These are phyloP conservation scores for Syncephalastrum contaminatum DNA, from an alignment of 371 early-diverging fungal genomes.

Conservation along the genomic window DNA sequence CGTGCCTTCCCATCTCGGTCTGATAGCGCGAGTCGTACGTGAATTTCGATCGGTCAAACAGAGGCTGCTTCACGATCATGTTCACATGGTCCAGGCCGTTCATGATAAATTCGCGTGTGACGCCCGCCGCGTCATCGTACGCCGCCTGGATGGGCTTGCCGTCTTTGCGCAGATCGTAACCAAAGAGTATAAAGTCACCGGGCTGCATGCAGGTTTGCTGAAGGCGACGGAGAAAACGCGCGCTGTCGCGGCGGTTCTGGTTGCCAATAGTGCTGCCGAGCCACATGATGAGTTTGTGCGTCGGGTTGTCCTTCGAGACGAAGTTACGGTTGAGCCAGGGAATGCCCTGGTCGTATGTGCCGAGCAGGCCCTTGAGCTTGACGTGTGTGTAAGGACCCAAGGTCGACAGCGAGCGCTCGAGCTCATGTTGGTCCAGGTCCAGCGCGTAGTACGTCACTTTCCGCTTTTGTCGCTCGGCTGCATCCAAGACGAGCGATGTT, in stretches of 20 bases:
- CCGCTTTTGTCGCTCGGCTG: conserved; percentile 62
- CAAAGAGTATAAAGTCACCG: conserved; percentile 79
- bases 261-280: conserved; percentile 92
- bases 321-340: conserved; percentile 54
- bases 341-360: conserved; percentile 87
- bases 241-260: conserved; percentile 53
- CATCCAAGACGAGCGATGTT: conserved; percentile 75
- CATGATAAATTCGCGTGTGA: conserved; percentile 82
- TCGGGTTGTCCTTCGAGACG: conserved; percentile 26
- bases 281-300: conserved; percentile 78
- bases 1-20: conserved; percentile 72
- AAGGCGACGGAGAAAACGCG: conserved; percentile 47
- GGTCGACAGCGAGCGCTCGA: conserved; percentile 61
- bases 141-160: conserved; percentile 69
- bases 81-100: conserved; percentile 83
- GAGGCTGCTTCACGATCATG: conserved; percentile 54
- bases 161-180: conserved; percentile 81
- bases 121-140: conserved; percentile 79
- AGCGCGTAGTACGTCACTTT: conserved; percentile 86
- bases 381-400: conserved; percentile 53
- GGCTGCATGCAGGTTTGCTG: conserved; percentile 48
- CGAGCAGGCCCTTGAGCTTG: conserved; percentile 76
- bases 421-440: conserved; percentile 81
- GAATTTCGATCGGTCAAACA: conserved; percentile 63
- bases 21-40: conserved; percentile 77